A percentile compares a stretch with the other conserved stretches of the same genome.
phyloP scores from a whole-genome alignment of 2,329 filamentous ascomycete genomes.

The Fonsecaea monophora region DNA sequence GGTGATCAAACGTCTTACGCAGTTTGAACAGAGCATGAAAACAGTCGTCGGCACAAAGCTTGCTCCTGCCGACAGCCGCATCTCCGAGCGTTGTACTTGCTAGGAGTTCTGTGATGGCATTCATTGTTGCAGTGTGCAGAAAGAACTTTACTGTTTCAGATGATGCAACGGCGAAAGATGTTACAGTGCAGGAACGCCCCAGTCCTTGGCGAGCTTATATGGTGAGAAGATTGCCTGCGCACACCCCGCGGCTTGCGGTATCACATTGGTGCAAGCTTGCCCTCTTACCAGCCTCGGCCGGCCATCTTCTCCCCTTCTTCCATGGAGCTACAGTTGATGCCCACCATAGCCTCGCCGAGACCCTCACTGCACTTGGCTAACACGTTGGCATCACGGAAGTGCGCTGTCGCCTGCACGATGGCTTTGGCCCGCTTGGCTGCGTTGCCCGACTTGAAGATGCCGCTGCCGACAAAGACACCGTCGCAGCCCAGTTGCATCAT shows the following conservation, averaged over 20 bases:
- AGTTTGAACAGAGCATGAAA: not conserved
- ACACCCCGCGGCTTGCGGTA: too few relatives aligned
- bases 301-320: constrained; percentile 80
- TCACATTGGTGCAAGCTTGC: too few relatives aligned
- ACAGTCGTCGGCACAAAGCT: not conserved
- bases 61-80: not conserved
- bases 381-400: constrained; percentile 84
- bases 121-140: not conserved
- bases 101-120: not conserved
- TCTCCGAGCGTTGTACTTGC: not conserved
- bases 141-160: too few relatives aligned
- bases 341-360: constrained; percentile 95
- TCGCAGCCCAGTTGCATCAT: constrained; percentile 99
- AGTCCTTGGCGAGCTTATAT: too few relatives aligned
- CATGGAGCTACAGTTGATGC: constrained; percentile 85
- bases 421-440: constrained; percentile 88
- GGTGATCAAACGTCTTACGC: not conserved
- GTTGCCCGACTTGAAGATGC: constrained; percentile 97
- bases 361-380: constrained; percentile 86
- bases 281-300: constrained; percentile 76
- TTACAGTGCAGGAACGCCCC: too few relatives aligned
- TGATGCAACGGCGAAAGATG: too few relatives aligned
- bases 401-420: constrained; percentile 92
- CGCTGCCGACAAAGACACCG: constrained; percentile 94
- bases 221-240: too few relatives aligned